phyloP scores from a whole-genome alignment of 1,139 yeast species.

The Pichia sp. region DNA sequence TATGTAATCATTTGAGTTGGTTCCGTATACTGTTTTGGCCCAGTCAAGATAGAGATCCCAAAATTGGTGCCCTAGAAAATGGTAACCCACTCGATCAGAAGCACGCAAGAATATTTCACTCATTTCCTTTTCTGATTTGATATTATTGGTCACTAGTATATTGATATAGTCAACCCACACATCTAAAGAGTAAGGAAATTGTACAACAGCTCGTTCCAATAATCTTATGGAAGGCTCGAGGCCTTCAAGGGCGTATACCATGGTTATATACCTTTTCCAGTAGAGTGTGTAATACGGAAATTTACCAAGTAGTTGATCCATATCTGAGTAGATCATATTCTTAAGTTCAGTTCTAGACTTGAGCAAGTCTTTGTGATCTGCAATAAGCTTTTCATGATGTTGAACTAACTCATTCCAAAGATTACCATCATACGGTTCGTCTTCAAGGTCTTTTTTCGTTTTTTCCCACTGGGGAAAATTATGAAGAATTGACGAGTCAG shows the following conservation, averaged over 20 bases:
- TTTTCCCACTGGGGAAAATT: slow-evolving; percentile 31
- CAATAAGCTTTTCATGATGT: slow-evolving; percentile 25
- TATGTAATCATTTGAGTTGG: slow-evolving; percentile 34
- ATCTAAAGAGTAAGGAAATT: slow-evolving; percentile 56
- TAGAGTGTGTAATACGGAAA: slow-evolving; percentile 56
- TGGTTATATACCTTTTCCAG: slow-evolving; percentile 58
- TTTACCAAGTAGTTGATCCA: slow-evolving; percentile 40
- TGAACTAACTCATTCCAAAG: slow-evolving; percentile 26
- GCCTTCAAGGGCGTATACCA: slow-evolving; percentile 55
- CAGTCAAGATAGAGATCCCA: slow-evolving; percentile 64
- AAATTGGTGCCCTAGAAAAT: slow-evolving; percentile 56
- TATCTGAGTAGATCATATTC: slow-evolving; percentile 32
- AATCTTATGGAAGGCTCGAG: slow-evolving; percentile 45
- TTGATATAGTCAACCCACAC: slow-evolving; percentile 63
- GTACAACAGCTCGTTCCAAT: slow-evolving; percentile 44
- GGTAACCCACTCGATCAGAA: slow-evolving; percentile 43
- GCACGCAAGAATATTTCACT: slow-evolving; percentile 42
- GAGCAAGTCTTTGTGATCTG: slow-evolving; percentile 20
- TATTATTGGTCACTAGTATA: slow-evolving; percentile 42
- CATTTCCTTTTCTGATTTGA: slow-evolving; percentile 32
- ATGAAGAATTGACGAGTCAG: slow-evolving; percentile 12
- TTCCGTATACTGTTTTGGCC: slow-evolving; percentile 35
- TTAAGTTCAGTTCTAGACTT: slow-evolving; percentile 18
- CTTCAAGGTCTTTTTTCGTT: slow-evolving; percentile 19
- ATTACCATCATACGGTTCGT: slow-evolving; percentile 23